Conservation (phyloP, 257 asterid species). For the Penstemon eatonii region DNA sequence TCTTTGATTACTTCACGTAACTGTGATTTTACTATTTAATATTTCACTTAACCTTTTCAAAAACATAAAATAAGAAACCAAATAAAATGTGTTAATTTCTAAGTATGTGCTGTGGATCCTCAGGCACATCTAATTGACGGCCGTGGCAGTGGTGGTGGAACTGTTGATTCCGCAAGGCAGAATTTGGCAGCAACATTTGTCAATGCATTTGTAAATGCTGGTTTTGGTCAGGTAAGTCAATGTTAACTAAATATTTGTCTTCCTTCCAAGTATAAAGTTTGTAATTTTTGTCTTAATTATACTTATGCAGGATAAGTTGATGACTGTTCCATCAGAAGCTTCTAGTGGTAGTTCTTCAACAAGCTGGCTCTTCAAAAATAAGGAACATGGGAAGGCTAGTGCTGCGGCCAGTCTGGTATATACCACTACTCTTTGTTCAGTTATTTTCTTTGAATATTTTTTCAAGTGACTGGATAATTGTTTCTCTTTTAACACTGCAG, state of each 20-base stretch:
- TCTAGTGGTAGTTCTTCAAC: conserved; percentile 70
- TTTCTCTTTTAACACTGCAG: conserved; percentile 36
- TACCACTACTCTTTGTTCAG: conserved; percentile 6
- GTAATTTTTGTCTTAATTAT: neutral
- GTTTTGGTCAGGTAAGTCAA: conserved; percentile 80
- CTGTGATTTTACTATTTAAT: neutral
- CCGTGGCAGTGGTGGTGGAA: conserved; percentile 83
- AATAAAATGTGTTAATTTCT: conserved; percentile 6
- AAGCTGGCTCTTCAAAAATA: conserved; percentile 94
- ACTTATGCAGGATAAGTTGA: conserved; percentile 76
- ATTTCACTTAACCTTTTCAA: neutral
- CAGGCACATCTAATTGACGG: conserved; percentile 97
- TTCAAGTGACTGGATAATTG: conserved; percentile 17
- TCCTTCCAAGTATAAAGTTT: neutral
- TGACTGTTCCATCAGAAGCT: conserved; percentile 85
- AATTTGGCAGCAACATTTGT: conserved; percentile 98
- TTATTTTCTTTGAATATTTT: neutral
- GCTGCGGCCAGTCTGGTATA: conserved; percentile 97
- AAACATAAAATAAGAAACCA: neutral
- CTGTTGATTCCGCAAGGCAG: conserved; percentile 95
- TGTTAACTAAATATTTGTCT: neutral
- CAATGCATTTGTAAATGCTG: conserved; percentile 98
- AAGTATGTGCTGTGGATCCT: conserved; percentile 19
- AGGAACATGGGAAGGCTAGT: conserved; percentile 94
- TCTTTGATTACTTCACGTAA: neutral